Evolutionary conservation across 2,329 filamentous ascomycete genomes (phyloP).

Genomic region (Cadophora gregata): DNA sequence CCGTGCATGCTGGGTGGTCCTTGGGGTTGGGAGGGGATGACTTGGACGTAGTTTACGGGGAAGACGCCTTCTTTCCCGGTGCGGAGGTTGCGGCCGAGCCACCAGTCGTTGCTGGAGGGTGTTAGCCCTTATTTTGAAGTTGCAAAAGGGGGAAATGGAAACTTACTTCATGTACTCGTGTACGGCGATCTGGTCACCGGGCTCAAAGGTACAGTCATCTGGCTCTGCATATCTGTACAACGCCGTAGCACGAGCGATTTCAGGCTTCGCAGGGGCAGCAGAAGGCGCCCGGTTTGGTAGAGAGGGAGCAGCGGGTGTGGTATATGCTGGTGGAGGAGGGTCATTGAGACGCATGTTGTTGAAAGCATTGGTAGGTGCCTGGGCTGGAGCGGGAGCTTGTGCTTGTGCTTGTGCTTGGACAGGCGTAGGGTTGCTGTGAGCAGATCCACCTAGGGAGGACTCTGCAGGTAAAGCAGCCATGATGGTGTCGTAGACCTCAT

Average conservation of each 20-base stretch:
- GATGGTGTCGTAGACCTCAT: conserved; percentile 77
- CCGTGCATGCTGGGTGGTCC: conserved; percentile 42
- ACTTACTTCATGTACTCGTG: conserved; percentile 83
- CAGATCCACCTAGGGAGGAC: conserved; percentile 54
- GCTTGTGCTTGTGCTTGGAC: conserved; percentile 36
- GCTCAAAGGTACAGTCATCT: conserved; percentile 82
- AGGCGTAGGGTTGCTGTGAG: conserved; percentile 42
- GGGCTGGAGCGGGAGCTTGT: conserved; percentile 45
- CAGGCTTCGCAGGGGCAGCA: conserved; percentile 49
- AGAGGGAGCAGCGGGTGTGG: conserved; percentile 46
- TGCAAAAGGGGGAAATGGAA: neutral
- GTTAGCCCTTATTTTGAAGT: neutral
- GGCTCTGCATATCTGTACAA: conserved; percentile 83
- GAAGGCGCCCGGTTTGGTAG: conserved; percentile 37
- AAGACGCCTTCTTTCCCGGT: conserved; percentile 91
- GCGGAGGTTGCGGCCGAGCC: conserved; percentile 85
- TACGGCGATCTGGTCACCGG: conserved; percentile 80
- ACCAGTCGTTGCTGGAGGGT: conserved; percentile 74
- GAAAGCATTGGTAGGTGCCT: conserved; percentile 21
- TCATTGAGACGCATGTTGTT: conserved; percentile 33
- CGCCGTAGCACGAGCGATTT: conserved; percentile 77
- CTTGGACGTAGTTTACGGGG: conserved; percentile 85
- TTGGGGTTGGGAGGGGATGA: conserved; percentile 52
- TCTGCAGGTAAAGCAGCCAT: conserved; percentile 76
- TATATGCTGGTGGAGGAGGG: conserved; percentile 36